A percentile compares a stretch with the other conserved stretches of the same genome.
These are phyloP conservation scores for Coemansia sp. DNA, from an alignment of 192 early-diverging fungal species.

Conservation along the genomic window DNA sequence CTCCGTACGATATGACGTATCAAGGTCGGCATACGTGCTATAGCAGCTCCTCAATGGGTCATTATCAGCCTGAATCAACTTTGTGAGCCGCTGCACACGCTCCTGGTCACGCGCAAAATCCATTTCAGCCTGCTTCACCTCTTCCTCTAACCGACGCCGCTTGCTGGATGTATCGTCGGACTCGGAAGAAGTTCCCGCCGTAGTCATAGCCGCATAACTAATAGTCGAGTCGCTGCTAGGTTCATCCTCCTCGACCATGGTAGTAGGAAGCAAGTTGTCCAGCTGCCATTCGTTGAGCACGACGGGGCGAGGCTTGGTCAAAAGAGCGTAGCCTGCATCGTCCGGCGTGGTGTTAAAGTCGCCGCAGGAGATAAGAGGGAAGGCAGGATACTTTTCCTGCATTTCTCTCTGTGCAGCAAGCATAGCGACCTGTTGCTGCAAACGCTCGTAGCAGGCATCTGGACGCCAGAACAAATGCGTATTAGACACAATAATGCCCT, in stretches of 20 bases:
- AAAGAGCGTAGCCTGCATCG: conserved; percentile 60
- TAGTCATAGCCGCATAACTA: conserved; percentile 36
- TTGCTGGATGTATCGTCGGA: conserved; percentile 15
- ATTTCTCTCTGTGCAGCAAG: conserved; percentile 22
- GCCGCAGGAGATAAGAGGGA: conserved; percentile 28
- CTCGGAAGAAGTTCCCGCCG: conserved; percentile 20
- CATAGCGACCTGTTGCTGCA: conserved; percentile 50
- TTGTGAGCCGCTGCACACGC: conserved; percentile 28
- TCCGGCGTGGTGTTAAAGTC: conserved; percentile 66
- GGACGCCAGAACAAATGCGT: conserved; percentile 53
- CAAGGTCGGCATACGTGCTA: conserved; percentile 42
- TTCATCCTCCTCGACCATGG: not conserved
- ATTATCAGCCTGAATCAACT: conserved; percentile 20
- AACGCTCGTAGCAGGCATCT: conserved; percentile 43
- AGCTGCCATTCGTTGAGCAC: conserved; percentile 50
- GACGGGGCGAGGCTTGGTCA: conserved; percentile 57
- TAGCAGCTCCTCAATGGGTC: conserved; percentile 44
- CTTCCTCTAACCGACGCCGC: conserved; percentile 28
- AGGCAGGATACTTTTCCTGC: conserved; percentile 33
- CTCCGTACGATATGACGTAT: conserved; percentile 38
- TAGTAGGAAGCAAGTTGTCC: conserved; percentile 46
- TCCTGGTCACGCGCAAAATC: conserved; percentile 28
- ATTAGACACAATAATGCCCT: conserved; percentile 49
- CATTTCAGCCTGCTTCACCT: conserved; percentile 28
- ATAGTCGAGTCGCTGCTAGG: conserved; percentile 9